phyloP scores from a whole-genome alignment of 371 early-diverging fungal species.

The Mucor saturninus region DNA sequence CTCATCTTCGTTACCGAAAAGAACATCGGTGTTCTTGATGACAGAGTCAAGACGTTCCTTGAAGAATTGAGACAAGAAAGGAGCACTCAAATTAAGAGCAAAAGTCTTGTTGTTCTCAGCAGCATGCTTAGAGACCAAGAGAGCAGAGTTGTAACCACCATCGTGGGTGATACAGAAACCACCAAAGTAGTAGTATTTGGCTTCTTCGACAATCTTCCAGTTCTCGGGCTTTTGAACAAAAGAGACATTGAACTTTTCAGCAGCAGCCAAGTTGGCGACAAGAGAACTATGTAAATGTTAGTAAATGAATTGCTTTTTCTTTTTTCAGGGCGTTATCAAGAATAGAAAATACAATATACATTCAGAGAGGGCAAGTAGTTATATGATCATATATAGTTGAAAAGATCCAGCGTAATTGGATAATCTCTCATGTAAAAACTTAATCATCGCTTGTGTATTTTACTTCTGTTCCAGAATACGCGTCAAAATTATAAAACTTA shows the following conservation, averaged over 20 bases:
- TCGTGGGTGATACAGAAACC: conserved; percentile 93
- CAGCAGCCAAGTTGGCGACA: conserved; percentile 92
- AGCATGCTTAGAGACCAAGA: conserved; percentile 88
- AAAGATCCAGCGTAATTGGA: conserved; percentile 7
- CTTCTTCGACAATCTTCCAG: conserved; percentile 88
- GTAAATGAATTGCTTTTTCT: background rate
- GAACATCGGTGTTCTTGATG: conserved; percentile 83
- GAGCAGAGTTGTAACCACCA: conserved; percentile 67
- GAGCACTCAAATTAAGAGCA: conserved; percentile 93
- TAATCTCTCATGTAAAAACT: conserved; percentile 15
- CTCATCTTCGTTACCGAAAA: conserved; percentile 97
- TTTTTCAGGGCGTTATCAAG: background rate
- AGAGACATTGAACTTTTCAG: conserved; percentile 83
- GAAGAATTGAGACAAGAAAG: conserved; percentile 95
- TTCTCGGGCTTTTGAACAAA: conserved; percentile 78
- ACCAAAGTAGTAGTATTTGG: conserved; percentile 88
- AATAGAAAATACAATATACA: conserved; percentile 1
- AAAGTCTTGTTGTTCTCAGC: conserved; percentile 73
- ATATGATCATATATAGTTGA: conserved; percentile 8
- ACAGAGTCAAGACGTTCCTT: conserved; percentile 77
- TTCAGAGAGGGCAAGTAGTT: conserved; percentile 11
- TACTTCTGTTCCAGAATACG: background rate
- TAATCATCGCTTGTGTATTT: conserved; percentile 6
- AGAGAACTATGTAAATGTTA: conserved; percentile 61
- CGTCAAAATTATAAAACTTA: conserved; percentile 28